Evolutionary conservation across 2,329 filamentous ascomycete species (phyloP), one percentile per base, ranked within the genome.

Genomic region (Neospermospora avenae): DNA sequence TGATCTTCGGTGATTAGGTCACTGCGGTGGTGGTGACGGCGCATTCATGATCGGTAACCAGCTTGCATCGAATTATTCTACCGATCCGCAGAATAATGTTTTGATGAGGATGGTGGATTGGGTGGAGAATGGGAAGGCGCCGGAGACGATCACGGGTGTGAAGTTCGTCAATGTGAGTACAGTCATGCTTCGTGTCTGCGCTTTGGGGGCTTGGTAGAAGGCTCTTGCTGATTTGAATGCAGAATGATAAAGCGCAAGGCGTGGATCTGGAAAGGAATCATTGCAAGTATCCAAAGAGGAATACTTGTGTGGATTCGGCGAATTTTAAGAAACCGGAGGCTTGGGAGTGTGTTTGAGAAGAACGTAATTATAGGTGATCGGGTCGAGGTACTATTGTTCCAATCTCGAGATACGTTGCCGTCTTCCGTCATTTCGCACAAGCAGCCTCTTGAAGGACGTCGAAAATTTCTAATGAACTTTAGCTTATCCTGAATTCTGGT

Each of bases 1-100:
- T n/a, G 3, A 42, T 11, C 34, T 16, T 20, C 46, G 14, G 11
- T 81, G 80, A 16, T 79, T 80, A 73, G 73, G 70, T 2, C 82
- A 84, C 68, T 84, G 81, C 66, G 63, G 61, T 34, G 76, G 77
- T 5, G 82, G 82, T 6, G 72, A 70, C 1, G 80, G 81, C 1
- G 80, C 80, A 1, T 70, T 68, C 49, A 48, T 58, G 10, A 65
- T 74, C 8, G 71, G 73, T 2, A 70, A 75, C 24, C 56, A 58
- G 4, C 61, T 58, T 3, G 62, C 59, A 6, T 55, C 64, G 5
- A 46, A 66, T 1, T 65, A 69, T 11, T 69, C 71, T 22, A 51
- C 69, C 11, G 72, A 78, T 16, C 72, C 75, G 0, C 67, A 75
- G 5, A 67, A 76, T 22, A 83, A 82, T 22, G 72, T 81, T 0